Evolutionary conservation across 176 grass and related monocot species (phyloP), one percentile per base, ranked within the genome.

Genomic region (Otatea glauca): DNA sequence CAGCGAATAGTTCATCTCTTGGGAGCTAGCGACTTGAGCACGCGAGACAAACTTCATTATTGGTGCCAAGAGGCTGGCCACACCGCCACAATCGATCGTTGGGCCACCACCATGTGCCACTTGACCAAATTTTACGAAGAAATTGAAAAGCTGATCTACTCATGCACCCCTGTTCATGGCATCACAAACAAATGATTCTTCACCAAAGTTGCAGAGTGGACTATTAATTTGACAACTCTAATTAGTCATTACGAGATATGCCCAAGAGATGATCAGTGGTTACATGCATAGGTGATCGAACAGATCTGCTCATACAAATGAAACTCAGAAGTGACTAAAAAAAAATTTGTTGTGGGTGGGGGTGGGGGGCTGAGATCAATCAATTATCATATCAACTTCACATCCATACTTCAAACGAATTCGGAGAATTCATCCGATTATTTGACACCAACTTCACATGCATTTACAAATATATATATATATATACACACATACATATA

Each of bases 1-100:
- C 41, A 60, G 60, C 41, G 60, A 80, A 74, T 67, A 80, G 60
- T 39, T 68, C 68, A 45, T 58, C 37, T 83, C 16, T 83, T 88
- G 74, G 75, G 48, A 48, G 61, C n/a, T 34, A 82, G 53, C 76
- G 48, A 68, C 59, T 84, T 74, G 76, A 67, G 41, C 76, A 80
- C 16, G 29, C 62, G 69, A 88, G 81, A 79, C 81, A 84, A 84
- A 75, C 87, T 53, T 74, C 39, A 89, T 85, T 80, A 80, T 89
- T 85, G 82, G n/a, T 67, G 45, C 74, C 81, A 55, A 76, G 35
- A 65, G 65, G 65, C 24, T 63, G 24, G 18, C 9, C 38, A n/a
- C n/a, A n/a, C n/a, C n/a, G n/a, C n/a, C n/a, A 65, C 48, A 67
- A 67, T 85, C 29, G 60, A 29, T 29, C 29, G 29, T 75, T 85